Evolutionary conservation across 805 yeast species (phyloP).

Genomic region (Suhomyces kilbournensis): DNA sequence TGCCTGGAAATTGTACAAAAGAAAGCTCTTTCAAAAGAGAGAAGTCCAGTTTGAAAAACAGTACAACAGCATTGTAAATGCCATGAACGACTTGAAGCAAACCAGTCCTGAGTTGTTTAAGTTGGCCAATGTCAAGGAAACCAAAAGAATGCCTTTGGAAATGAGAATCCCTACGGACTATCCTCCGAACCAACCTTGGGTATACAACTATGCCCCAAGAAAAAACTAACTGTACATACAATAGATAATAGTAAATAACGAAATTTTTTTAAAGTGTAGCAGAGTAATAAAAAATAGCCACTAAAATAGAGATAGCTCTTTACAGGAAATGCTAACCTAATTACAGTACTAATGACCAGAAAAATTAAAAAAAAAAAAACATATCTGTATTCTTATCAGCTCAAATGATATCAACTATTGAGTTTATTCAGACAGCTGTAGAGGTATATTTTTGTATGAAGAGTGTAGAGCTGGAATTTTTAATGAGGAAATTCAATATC

Average conservation of each 20-base stretch:
- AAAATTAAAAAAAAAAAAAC: too few species aligned
- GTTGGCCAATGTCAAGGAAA: conserved; percentile 57
- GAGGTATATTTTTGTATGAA: too few species aligned
- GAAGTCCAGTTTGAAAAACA: conserved; percentile 51
- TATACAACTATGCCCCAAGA: conserved; percentile 41
- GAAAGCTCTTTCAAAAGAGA: conserved; percentile 46
- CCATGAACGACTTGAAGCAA: conserved; percentile 65
- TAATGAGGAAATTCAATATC: too few species aligned
- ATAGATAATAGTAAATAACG: too few species aligned
- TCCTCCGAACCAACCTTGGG: conserved; percentile 84
- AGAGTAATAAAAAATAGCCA: too few species aligned
- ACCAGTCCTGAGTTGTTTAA: conserved; percentile 55
- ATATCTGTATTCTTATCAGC: too few species aligned
- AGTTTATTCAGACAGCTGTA: too few species aligned
- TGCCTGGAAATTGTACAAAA: conserved; percentile 73
- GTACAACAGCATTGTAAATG: conserved; percentile 60
- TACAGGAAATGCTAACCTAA: neutral
- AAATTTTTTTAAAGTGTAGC: neutral
- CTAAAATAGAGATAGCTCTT: neutral
- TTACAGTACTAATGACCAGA: too few species aligned
- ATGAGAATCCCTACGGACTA: conserved; percentile 84
- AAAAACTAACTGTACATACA: neutral
- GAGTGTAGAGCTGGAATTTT: too few species aligned
- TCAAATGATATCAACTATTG: too few species aligned
- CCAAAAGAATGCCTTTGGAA: conserved; percentile 74